Percentiles rank a stretch among this genome's conserved stretches.
These are phyloP conservation scores for Chytriomyces sp. DNA, from an alignment of 192 early-diverging fungal genomes.

Conservation along the genomic window DNA sequence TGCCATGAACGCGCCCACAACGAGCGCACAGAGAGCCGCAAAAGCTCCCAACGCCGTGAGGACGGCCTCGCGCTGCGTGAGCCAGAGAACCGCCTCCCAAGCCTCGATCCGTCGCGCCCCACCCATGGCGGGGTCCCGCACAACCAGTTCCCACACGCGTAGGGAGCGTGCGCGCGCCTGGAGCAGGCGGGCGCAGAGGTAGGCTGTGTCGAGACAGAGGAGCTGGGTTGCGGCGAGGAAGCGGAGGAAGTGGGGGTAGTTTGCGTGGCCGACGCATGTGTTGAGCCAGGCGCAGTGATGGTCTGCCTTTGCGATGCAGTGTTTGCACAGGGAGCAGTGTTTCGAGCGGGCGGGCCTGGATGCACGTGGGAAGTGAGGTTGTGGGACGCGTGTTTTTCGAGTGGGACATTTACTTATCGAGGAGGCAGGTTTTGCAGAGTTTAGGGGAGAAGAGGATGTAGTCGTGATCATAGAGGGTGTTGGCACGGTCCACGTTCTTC, in stretches of 20 bases:
- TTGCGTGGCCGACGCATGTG: slow-evolving; percentile 57
- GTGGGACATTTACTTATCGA: slow-evolving; percentile 49
- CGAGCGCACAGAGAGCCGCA: slow-evolving; percentile 36
- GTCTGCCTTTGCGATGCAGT: slow-evolving; percentile 52
- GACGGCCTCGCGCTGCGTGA: slow-evolving; percentile 37
- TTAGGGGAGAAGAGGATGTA: slow-evolving; percentile 45
- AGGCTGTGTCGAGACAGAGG: slow-evolving; percentile 44
- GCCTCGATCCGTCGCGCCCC: slow-evolving; percentile 24
- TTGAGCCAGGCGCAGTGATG: slow-evolving; percentile 61
- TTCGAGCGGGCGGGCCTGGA: slow-evolving; percentile 51
- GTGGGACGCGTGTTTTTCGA: slow-evolving; percentile 42
- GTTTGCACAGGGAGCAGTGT: slow-evolving; percentile 53
- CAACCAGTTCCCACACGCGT: slow-evolving; percentile 23
- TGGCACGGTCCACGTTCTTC: slow-evolving; percentile 32
- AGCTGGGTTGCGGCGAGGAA: slow-evolving; percentile 42
- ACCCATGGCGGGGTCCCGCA: slow-evolving; percentile 18
- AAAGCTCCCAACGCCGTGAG: slow-evolving; percentile 44
- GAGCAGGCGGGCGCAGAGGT: slow-evolving; percentile 33
- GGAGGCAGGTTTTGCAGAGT: slow-evolving; percentile 44
- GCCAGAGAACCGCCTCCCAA: slow-evolving; percentile 38
- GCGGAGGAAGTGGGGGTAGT: slow-evolving; percentile 51
- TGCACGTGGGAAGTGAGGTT: not conserved
- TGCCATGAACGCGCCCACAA: slow-evolving; percentile 41
- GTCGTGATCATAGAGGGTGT: slow-evolving; percentile 44
- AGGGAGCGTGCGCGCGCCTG: slow-evolving; percentile 34